Base-by-base conservation (phyloP, 1,139 yeast genomes). In the Lodderomyces elongisporus region DNA sequence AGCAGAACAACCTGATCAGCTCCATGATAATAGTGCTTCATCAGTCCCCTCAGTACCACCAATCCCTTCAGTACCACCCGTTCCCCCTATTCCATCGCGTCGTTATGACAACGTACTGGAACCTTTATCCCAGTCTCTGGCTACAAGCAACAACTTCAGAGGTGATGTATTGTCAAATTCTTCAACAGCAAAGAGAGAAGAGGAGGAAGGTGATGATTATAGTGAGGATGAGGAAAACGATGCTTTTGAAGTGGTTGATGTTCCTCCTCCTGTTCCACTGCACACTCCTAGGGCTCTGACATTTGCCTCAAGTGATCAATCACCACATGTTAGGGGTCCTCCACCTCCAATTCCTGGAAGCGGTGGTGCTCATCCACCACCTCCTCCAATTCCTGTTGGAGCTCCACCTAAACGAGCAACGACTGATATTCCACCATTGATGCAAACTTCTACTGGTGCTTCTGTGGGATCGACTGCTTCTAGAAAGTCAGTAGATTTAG, bases 371-470 rank as follows among this genome's bases (percentile, higher is more conserved):
- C 44, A 40, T 3, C 43, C 43, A 21, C 27, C 30, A 14, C 41
- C 43, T 15, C 46, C 43, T 5, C 43, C 43, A 24, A 27, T 37
- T 18, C 42, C 44, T 17, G 14, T 39, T 12, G 35, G 36, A 3
- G 25, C 15, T 7, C 39, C 43, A 15, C 45, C 44, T 14, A 39
- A 32, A 27, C 38, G 51, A 30, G 53, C 63, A 5, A 36, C 55
- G 5, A 57, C 63, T 2, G 62, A 56, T 22, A 25, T 49, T 18
- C 28, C 49, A 8, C 41, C 49, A 3, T 34, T 54, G 14, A 35
- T 48, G 3, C 40, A 45, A 14, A 44, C 42, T 16, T 41, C 52
- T 14, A 57, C 63, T 2, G 62, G 61, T 4, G 44, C 47, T 4
- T 54, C 63, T 2, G 32, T 46, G 12, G 52, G 54, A 5, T 52